phyloP scores from a whole-genome alignment of 805 yeast genomes.

The Cyberlindnera veronae region DNA sequence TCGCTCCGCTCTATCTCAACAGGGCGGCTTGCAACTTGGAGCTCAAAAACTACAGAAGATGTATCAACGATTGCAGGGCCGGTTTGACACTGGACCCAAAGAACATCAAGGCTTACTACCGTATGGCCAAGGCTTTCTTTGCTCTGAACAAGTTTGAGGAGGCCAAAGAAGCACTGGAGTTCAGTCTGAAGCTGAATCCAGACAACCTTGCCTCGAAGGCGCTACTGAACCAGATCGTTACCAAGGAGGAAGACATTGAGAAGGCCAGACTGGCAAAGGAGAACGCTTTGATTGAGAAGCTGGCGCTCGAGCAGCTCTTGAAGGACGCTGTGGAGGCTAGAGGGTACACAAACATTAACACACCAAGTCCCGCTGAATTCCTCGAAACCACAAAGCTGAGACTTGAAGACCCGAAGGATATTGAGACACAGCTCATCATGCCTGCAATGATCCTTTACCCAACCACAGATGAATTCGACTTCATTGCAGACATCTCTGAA shows the following conservation, averaged over 20 bases:
- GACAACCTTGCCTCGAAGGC: conserved; percentile 53
- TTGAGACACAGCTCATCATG: conserved; percentile 73
- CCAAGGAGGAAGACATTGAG: conserved; percentile 34
- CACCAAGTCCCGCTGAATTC: conserved; percentile 53
- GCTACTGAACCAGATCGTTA: conserved; percentile 39
- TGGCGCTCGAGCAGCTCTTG: conserved; percentile 41
- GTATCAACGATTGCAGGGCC: conserved; percentile 80
- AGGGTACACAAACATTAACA: conserved; percentile 46
- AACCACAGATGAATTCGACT: conserved; percentile 78
- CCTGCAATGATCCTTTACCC: conserved; percentile 85
- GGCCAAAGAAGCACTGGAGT: conserved; percentile 59
- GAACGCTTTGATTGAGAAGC: conserved; percentile 34
- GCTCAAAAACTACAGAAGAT: conserved; percentile 75
- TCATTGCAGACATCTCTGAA: conserved; percentile 72
- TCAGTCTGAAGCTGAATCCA: conserved; percentile 61
- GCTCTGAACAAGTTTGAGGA: conserved; percentile 68
- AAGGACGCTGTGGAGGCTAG: conserved; percentile 60
- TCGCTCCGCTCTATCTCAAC: conserved; percentile 66
- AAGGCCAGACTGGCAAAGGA: conserved; percentile 31
- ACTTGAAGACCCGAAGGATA: conserved; percentile 63
- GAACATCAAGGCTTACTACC: conserved; percentile 78
- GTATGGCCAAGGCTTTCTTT: conserved; percentile 80
- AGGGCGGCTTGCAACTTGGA: conserved; percentile 92
- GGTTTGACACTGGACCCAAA: conserved; percentile 63
- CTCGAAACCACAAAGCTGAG: conserved; percentile 50